These are phyloP conservation scores for Aegilops umbellulata DNA, from an alignment of 176 grass and related monocot species.

Conservation along the genomic window DNA sequence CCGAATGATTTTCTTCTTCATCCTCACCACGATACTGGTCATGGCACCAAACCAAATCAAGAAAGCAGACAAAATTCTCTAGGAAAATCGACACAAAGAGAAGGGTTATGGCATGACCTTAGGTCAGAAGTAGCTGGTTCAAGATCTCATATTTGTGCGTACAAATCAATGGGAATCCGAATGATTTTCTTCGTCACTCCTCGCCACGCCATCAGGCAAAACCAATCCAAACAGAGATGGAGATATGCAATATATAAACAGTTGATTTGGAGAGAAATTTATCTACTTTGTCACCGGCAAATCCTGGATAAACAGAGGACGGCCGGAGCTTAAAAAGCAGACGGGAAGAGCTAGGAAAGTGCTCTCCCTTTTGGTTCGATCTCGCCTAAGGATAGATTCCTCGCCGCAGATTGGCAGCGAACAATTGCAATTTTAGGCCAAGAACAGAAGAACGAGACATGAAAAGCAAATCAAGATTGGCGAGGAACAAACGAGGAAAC, in stretches of 20 bases:
- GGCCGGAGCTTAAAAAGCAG: slow-evolving; percentile 56
- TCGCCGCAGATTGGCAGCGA: slow-evolving; percentile 36
- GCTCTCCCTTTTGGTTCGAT: slow-evolving; percentile 23
- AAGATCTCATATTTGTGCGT: slow-evolving; percentile 26
- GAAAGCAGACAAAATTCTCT: not conserved
- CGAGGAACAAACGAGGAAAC: not conserved
- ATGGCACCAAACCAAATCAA: not conserved
- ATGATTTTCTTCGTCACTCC: slow-evolving; percentile 48
- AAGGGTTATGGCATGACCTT: not conserved
- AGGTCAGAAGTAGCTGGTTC: slow-evolving; percentile 62
- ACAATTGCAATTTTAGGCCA: slow-evolving; percentile 60
- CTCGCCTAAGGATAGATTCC: slow-evolving; percentile 62
- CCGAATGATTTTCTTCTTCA: slow-evolving; percentile 55
- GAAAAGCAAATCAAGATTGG: not conserved
- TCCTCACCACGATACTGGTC: not conserved
- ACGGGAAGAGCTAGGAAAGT: slow-evolving; percentile 41
- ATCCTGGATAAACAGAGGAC: slow-evolving; percentile 37
- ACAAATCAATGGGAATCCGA: slow-evolving; percentile 57
- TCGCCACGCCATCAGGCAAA: not conserved
- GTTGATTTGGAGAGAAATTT: not conserved
- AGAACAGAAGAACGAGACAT: too few relatives aligned
- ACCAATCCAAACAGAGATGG: not conserved
- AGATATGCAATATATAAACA: not conserved
- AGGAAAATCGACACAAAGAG: not conserved
- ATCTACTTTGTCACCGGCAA: slow-evolving; percentile 55